phyloP scores from a whole-genome alignment of 2,329 filamentous ascomycete species.

The Aschersonia sp. region DNA sequence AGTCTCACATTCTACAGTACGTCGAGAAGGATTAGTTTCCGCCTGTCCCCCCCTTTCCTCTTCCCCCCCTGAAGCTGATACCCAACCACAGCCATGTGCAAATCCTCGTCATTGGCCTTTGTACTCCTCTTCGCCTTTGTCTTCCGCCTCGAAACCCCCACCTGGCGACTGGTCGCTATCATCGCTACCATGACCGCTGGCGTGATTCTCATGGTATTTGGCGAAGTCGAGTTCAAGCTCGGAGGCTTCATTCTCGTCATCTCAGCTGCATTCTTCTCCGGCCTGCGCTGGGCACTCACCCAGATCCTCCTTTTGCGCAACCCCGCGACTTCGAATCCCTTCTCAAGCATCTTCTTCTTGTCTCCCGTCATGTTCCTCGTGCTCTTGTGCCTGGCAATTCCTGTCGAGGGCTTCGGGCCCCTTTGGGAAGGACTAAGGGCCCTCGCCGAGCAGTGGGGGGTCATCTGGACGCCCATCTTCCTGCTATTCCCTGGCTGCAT shows the following conservation, averaged over 20 bases:
- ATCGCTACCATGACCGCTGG: constrained; percentile 86
- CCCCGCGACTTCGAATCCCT: constrained; percentile 89
- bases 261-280: constrained; percentile 83
- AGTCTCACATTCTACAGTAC: constrained; percentile 89
- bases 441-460: constrained; percentile 55
- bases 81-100: constrained; percentile 66
- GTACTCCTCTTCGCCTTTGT: constrained; percentile 91
- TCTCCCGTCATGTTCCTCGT: constrained; percentile 90
- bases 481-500: constrained; percentile 81
- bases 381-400: constrained; percentile 65
- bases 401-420: constrained; percentile 64
- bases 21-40: constrained; percentile 11
- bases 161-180: constrained; percentile 71
- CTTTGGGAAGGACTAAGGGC: constrained; percentile 51
- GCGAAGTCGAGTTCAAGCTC: constrained; percentile 78
- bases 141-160: constrained; percentile 80
- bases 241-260: constrained; percentile 88
- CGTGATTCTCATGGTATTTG: constrained; percentile 96
- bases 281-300: constrained; percentile 96
- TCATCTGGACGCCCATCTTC: constrained; percentile 51
- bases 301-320: constrained; percentile 91
- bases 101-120: constrained; percentile 90
- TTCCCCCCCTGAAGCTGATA: constrained; percentile 8
- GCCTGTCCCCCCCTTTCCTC: too few species aligned
- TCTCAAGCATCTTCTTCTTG: constrained; percentile 95